Percentiles rank a stretch among this genome's conserved stretches.
phyloP scores from a whole-genome alignment of 805 yeast genomes.

The Saturnispora hagleri region DNA sequence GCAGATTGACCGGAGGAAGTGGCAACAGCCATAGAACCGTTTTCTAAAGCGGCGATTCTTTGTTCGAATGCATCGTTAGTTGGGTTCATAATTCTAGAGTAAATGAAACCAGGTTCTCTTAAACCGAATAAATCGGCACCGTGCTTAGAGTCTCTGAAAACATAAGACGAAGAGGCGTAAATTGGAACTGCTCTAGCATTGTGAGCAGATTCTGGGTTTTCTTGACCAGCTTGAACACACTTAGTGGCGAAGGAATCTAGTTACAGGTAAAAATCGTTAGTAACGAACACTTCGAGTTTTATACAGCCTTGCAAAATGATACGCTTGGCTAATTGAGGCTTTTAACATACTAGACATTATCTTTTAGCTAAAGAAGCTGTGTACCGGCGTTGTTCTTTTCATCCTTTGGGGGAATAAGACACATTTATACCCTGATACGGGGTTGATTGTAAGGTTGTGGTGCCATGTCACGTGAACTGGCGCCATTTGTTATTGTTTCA shows the following conservation, averaged over 20 bases:
- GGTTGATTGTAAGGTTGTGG: not conserved
- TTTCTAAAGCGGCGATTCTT: slow-evolving; percentile 87
- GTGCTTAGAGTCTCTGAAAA: slow-evolving; percentile 78
- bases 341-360: slow-evolving; percentile 2
- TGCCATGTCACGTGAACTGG: slow-evolving; percentile 2
- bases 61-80: slow-evolving; percentile 86
- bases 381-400: not conserved
- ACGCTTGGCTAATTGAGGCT: not conserved
- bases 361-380: not conserved
- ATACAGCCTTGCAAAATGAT: not conserved
- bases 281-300: not conserved
- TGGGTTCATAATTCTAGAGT: slow-evolving; percentile 88
- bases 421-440: not conserved
- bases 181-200: slow-evolving; percentile 88
- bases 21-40: slow-evolving; percentile 86
- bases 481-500: not conserved
- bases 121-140: slow-evolving; percentile 88
- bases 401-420: not conserved
- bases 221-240: slow-evolving; percentile 95
- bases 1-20: slow-evolving; percentile 97
- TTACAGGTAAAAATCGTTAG: not conserved
- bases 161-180: slow-evolving; percentile 85
- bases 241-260: slow-evolving; percentile 11
- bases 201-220: slow-evolving; percentile 45
- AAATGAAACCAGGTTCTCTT: slow-evolving; percentile 76